Evolutionary conservation across 2,329 filamentous ascomycete genomes (phyloP).

Genomic region (Daldinia sp.): DNA sequence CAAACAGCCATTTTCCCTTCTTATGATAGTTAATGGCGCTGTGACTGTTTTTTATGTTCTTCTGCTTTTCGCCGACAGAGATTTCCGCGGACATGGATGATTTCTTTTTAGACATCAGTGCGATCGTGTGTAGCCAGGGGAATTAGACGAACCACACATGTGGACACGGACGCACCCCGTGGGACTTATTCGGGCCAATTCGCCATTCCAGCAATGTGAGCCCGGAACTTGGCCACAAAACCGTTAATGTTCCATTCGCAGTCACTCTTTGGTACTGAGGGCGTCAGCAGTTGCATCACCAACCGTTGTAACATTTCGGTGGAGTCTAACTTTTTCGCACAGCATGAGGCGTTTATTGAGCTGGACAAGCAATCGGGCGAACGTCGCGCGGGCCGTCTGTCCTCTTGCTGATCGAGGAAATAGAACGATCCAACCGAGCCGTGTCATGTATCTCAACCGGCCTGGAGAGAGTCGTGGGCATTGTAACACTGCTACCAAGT

Average conservation of each 20-base stretch:
- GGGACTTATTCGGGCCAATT: conserved; percentile 42
- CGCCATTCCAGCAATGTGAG: conserved; percentile 39
- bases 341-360: conserved; percentile 31
- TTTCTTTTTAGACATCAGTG: conserved; percentile 36
- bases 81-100: conserved; percentile 34
- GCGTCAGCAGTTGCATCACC: conserved; percentile 46
- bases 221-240: conserved; percentile 42
- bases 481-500: conserved; percentile 36
- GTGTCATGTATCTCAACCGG: conserved; percentile 36
- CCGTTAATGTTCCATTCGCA: conserved; percentile 42
- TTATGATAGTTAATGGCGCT: conserved; percentile 32
- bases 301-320: conserved; percentile 48
- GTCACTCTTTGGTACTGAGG: conserved; percentile 45
- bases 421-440: conserved; percentile 35
- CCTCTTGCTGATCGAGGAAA: conserved; percentile 28
- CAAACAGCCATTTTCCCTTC: conserved; percentile 17
- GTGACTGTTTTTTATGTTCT: conserved; percentile 15
- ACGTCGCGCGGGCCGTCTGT: conserved; percentile 33
- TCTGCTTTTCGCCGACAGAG: conserved; percentile 20
- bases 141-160: conserved; percentile 41
- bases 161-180: conserved; percentile 37
- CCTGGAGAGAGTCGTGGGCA: conserved; percentile 28
- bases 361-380: conserved; percentile 31
- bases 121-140: conserved; percentile 35
- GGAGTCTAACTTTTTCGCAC: conserved; percentile 36